Percentiles rank a stretch among this genome's conserved stretches.
These are phyloP conservation scores for Avicennia marina DNA, from an alignment of 257 asterid genomes.

Conservation along the genomic window DNA sequence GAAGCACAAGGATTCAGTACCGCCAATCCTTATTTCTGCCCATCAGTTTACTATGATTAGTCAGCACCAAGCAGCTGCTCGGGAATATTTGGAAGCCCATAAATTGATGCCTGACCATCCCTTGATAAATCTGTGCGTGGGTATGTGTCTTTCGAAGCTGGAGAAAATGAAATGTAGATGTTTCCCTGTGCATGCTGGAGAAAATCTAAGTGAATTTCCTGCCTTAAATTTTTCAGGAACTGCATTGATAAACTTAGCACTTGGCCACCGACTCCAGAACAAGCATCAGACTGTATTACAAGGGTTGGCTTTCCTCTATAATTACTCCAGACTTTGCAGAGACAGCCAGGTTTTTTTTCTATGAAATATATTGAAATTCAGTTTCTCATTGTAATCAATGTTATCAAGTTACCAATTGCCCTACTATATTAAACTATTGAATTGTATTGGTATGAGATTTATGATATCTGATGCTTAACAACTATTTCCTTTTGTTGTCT, in stretches of 20 bases:
- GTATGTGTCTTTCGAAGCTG: constrained; percentile 27
- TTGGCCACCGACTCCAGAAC: constrained; percentile 71
- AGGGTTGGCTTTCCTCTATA: constrained; percentile 72
- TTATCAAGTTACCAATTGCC: neutral
- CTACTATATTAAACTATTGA: neutral
- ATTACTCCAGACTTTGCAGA: constrained; percentile 44
- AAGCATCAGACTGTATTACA: constrained; percentile 76
- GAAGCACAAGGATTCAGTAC: constrained; percentile 61
- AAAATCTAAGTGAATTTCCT: neutral
- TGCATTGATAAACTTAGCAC: constrained; percentile 73
- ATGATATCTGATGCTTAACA: too few relatives aligned
- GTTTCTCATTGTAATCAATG: neutral
- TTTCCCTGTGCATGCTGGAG: constrained; percentile 1
- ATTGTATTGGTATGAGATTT: too few relatives aligned
- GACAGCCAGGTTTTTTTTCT: constrained; percentile 52
- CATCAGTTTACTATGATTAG: constrained; percentile 71
- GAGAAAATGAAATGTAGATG: neutral
- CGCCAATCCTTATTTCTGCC: constrained; percentile 67
- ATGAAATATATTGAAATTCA: neutral
- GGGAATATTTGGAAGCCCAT: constrained; percentile 75
- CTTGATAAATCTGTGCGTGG: constrained; percentile 74
- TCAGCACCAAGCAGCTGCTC: constrained; percentile 80
- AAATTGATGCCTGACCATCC: constrained; percentile 70
- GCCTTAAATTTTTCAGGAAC: constrained; percentile 39
- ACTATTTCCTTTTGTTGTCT: too few relatives aligned